phyloP scores from a whole-genome alignment of 2,329 filamentous ascomycete species.

The Ophiostoma quercus region DNA sequence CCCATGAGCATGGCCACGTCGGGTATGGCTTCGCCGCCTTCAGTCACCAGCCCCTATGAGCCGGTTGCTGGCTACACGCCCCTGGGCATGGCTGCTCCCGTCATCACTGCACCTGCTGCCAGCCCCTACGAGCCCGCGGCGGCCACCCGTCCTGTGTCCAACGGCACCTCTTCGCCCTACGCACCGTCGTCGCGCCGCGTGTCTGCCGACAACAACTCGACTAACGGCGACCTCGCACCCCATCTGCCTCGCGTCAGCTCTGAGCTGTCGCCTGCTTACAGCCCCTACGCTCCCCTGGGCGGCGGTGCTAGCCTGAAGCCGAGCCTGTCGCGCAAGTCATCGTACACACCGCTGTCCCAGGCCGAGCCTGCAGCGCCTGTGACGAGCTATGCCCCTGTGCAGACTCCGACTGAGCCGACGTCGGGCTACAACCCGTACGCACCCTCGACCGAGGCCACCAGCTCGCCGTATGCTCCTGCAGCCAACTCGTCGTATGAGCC shows the following conservation, averaged over 20 bases:
- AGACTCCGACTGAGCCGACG: slow-evolving; percentile 14
- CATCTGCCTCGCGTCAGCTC: slow-evolving; percentile 33
- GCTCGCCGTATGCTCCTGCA: slow-evolving; percentile 24
- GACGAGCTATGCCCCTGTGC: slow-evolving; percentile 20
- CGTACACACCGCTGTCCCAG: slow-evolving; percentile 29
- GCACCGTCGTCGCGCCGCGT: slow-evolving; percentile 21
- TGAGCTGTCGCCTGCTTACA: slow-evolving; percentile 38
- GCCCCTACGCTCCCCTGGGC: slow-evolving; percentile 34
- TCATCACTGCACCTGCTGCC: slow-evolving; percentile 5
- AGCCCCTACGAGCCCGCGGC: slow-evolving; percentile 29
- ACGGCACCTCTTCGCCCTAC: slow-evolving; percentile 1
- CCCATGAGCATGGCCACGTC: slow-evolving; percentile 16
- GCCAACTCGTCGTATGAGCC: slow-evolving; percentile 25
- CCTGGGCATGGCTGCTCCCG: not conserved
- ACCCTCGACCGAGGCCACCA: slow-evolving; percentile 22
- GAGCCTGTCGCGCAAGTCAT: slow-evolving; percentile 29
- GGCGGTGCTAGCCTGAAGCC: not conserved
- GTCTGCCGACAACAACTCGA: slow-evolving; percentile 20
- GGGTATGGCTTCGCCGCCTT: slow-evolving; percentile 11
- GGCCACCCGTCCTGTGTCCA: not conserved
- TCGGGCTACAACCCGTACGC: slow-evolving; percentile 26
- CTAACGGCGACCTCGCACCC: slow-evolving; percentile 9
- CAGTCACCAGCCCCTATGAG: slow-evolving; percentile 29
- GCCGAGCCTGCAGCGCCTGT: slow-evolving; percentile 17
- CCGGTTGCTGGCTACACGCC: slow-evolving; percentile 32